These are phyloP conservation scores for Actinomortierella ambigua DNA, from an alignment of 371 early-diverging fungal genomes.

Conservation along the genomic window DNA sequence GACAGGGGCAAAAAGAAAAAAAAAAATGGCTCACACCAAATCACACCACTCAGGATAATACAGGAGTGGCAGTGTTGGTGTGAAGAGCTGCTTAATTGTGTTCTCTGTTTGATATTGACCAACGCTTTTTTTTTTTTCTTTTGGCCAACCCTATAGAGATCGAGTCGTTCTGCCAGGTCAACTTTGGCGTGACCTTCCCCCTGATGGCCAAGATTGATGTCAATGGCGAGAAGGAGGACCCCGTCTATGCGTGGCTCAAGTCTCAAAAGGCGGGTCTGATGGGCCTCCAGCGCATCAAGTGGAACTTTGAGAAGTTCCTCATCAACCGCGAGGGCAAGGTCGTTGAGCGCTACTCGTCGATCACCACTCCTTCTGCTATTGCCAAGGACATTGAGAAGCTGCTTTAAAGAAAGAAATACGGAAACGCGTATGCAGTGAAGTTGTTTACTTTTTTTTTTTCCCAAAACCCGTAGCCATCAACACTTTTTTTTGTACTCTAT, in stretches of 20 bases:
- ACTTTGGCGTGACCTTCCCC: slow-evolving; percentile 79
- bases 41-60: too few relatives aligned
- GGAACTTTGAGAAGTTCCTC: slow-evolving; percentile 85
- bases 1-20: too few relatives aligned
- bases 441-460: slow-evolving; percentile 6
- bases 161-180: slow-evolving; percentile 64
- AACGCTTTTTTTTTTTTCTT: slow-evolving; percentile 20
- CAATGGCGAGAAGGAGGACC: slow-evolving; percentile 77
- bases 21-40: too few relatives aligned
- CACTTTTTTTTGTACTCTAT: not conserved
- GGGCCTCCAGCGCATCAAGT: slow-evolving; percentile 72
- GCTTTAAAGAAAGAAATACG: slow-evolving; percentile 13
- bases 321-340: slow-evolving; percentile 73
- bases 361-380: slow-evolving; percentile 58
- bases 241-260: slow-evolving; percentile 79
- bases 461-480: not conserved
- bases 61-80: too few relatives aligned
- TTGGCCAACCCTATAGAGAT: slow-evolving; percentile 59
- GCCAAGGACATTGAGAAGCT: slow-evolving; percentile 59
- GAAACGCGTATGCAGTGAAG: too few relatives aligned
- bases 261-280: slow-evolving; percentile 63
- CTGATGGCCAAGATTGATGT: slow-evolving; percentile 89
- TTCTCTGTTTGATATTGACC: too few relatives aligned
- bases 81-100: too few relatives aligned
- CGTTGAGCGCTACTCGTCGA: slow-evolving; percentile 66